phyloP scores from a whole-genome alignment of 192 early-diverging fungal genomes.

The Polychytrium aggregatum region DNA sequence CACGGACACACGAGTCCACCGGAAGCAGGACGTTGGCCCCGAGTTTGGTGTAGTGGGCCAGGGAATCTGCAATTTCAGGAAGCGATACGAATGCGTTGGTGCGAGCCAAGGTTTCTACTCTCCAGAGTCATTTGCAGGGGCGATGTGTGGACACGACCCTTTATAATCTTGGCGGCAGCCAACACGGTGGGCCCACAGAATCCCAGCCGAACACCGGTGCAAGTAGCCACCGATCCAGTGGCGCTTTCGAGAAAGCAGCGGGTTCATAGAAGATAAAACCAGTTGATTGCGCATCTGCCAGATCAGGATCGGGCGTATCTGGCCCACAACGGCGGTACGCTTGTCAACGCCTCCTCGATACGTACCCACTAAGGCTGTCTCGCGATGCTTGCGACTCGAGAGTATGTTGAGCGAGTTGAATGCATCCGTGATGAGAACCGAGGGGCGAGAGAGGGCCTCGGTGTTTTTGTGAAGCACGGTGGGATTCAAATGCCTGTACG shows the following conservation, averaged over 20 bases:
- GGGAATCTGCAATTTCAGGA: conserved; percentile 39
- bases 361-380: conserved; percentile 65
- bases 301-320: no score
- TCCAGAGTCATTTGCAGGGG: not conserved
- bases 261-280: no score
- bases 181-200: no score
- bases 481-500: conserved; percentile 61
- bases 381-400: conserved; percentile 60
- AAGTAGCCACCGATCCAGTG: no score
- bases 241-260: no score
- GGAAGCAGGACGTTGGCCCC: conserved; percentile 81
- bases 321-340: no score
- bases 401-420: conserved; percentile 60
- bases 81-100: not conserved
- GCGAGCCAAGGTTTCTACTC: not conserved
- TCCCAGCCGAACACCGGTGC: no score
- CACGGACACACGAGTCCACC: conserved; percentile 75
- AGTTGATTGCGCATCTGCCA: no score
- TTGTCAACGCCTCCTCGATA: no score
- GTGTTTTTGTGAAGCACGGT: conserved; percentile 43
- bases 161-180: no score
- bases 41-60: conserved; percentile 34
- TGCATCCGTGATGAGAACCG: conserved; percentile 87
- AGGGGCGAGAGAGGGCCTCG: conserved; percentile 65
- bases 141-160: no score